Evolutionary conservation across 2,329 filamentous ascomycete genomes (phyloP), one percentile per base, ranked within the genome.

Genomic region (Neoarthrinium moseri): DNA sequence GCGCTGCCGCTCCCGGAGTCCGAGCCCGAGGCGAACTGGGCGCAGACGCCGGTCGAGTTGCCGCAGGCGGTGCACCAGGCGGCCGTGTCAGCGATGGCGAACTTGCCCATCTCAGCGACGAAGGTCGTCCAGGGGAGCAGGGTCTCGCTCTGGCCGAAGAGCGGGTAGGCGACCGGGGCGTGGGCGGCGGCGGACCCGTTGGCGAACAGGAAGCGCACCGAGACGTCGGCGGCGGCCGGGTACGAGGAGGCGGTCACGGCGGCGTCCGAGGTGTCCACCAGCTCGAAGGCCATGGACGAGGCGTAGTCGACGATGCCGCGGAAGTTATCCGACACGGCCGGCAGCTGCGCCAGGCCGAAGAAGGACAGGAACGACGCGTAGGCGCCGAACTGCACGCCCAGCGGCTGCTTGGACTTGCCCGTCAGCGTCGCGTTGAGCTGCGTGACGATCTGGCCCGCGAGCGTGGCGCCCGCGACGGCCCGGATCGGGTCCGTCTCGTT

Each of bases 291-390:
- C 80, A 95, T 89, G 52, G 83, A 83, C 3, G 84, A 86, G 5
- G 90, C 90, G 59, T 96, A 96, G 69, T 91, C 85, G n/a, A 86
- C 83, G 11, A 96, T 72, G 45, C 87, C 87, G 48, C 71, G 83
- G 71, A 96, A 95, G 63, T 87, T 71, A 1, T 68, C 55, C 48
- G 74, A 79, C 2, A 69, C 75, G 11, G 66, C 59, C 5, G 71
- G 68, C 46, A 84, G 72, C 49, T 74, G 63, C 5, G 79, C 69
- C 15, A 83, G 72, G 6, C 80, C 80, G 60, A 85, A 85, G 68
- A 84, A 84, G 46, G 80, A 74, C 60, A 81, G 72, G 66, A 85
- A 84, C 46, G 75, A 73, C 45, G 69, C 79, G 61, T 84, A 84
- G 52, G 79, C 77, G 51, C 81, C 81, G 54, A 84, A 80, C 57